Conservation (phyloP, 371 early-diverging fungal genomes). For the Rhizopus delemar region DNA sequence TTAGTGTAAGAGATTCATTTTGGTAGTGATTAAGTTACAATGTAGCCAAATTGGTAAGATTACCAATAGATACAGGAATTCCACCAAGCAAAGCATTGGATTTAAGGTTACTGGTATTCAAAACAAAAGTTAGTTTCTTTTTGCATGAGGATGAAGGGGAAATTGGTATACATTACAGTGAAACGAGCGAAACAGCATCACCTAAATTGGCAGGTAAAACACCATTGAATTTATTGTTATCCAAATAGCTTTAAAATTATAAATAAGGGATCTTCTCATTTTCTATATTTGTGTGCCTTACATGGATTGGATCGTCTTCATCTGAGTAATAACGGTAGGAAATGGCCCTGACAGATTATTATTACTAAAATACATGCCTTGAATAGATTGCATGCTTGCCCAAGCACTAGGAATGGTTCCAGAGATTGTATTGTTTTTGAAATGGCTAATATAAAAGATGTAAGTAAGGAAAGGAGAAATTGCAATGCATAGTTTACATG, state of each 20-base stretch:
- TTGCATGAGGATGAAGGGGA: no score
- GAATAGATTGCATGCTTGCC: constrained; percentile 20
- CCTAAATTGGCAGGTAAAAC: constrained; percentile 31
- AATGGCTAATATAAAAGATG: constrained; percentile 30
- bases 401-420: constrained; percentile 45
- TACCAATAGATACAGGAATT: constrained; percentile 40
- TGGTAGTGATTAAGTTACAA: constrained; percentile 30
- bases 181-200: constrained; percentile 16
- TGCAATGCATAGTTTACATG: constrained; percentile 25
- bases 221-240: constrained; percentile 38
- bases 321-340: constrained; percentile 26
- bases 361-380: constrained; percentile 39
- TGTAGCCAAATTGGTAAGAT: constrained; percentile 31
- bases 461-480: constrained; percentile 2
- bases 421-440: constrained; percentile 45
- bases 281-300: constrained; percentile 8
- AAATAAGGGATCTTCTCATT: background rate
- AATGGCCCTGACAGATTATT: constrained; percentile 42
- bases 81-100: constrained; percentile 37
- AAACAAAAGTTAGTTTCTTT: background rate
- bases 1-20: constrained; percentile 3
- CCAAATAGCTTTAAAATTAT: constrained; percentile 22
- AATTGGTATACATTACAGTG: constrained; percentile 26
- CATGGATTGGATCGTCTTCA: constrained; percentile 26
- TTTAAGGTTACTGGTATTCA: constrained; percentile 35